Base-by-base conservation (phyloP, 129 eudicot species). In the Dittrichia graveolens region DNA sequence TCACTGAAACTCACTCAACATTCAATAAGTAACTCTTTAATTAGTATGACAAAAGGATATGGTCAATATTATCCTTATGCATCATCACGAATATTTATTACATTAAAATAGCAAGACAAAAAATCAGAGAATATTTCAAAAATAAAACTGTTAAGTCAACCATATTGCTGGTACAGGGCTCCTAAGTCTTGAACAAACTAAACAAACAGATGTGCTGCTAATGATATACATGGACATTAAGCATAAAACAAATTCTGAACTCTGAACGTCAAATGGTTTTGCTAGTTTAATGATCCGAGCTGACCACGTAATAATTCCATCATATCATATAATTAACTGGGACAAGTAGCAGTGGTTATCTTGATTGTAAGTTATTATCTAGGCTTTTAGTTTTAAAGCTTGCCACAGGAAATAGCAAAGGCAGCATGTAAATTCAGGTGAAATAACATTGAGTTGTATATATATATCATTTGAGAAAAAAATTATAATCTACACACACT, bases 101-200 rank as follows among this genome's bases (percentile, higher is more conserved):
- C 7, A 69, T 50, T 39, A 10, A 35, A 38, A 9, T 38, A 61
- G 4, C 43, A 34, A 16, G 37, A 59, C 37, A 59, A 16, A 4
- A 1, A 57, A 57, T 24, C 61, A 57, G 14, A 57, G 5, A 24
- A 57, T 6, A 14, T 4, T 9, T 31, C 31, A 31, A 50, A 50
- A 37, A 5, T 0, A 2, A 3, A 8, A 61, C 47, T 4, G 19
- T 65, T 13, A 58, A 47, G 58, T 46, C 46, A 31, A 47, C 72
- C 19, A 67, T 0, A 49, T 35, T 48, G 37, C 61, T n/a, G 18
- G 40, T 69, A 53, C 34, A 50, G 19, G 50, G 40, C 38, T 49
- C 37, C 39, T 5, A 69, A 69, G 8, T 39, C 40, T 16, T 53
- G 49, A 69, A 53, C 49, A 69, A 69, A 38, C 60, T 34, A 47